Conservation (phyloP, 2,329 filamentous ascomycete species). For the Hypoxylon sp. region DNA sequence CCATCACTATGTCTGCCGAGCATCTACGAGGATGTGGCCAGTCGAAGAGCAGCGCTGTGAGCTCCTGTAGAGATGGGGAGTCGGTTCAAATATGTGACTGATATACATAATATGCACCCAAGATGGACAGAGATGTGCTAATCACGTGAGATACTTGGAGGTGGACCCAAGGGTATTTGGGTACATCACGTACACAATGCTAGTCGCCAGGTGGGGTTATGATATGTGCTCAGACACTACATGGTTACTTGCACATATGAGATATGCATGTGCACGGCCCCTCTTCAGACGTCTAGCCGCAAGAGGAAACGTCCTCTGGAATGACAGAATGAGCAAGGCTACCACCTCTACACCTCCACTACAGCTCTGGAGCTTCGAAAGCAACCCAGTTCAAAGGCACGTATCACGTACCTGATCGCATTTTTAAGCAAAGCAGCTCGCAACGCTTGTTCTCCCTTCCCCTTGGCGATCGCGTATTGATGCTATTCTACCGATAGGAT, state of each 20-base stretch:
- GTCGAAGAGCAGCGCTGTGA: no score
- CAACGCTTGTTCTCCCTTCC: neutral
- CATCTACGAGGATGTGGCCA: no score
- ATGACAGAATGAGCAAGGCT: slow-evolving; percentile 5
- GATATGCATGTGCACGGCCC: neutral
- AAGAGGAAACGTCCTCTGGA: slow-evolving; percentile 3
- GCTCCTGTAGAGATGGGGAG: no score
- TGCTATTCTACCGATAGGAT: neutral
- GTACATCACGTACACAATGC: neutral
- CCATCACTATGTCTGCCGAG: no score
- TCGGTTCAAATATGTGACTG: no score
- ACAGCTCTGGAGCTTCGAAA: slow-evolving; percentile 9
- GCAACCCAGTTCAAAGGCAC: slow-evolving; percentile 19
- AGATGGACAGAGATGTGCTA: no score
- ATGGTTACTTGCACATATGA: neutral
- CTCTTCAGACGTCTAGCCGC: neutral
- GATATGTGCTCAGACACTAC: no score
- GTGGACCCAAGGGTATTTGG: no score
- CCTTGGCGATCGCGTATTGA: neutral
- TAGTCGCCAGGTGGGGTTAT: neutral
- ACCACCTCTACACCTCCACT: neutral
- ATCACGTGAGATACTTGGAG: no score
- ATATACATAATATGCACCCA: no score
- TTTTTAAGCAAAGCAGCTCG: neutral
- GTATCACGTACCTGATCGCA: slow-evolving; percentile 12